Evolutionary conservation across 108 stramenopile species (phyloP), one percentile per base, ranked within the genome.

Genomic region (Cyclostephanos tholiformis): DNA sequence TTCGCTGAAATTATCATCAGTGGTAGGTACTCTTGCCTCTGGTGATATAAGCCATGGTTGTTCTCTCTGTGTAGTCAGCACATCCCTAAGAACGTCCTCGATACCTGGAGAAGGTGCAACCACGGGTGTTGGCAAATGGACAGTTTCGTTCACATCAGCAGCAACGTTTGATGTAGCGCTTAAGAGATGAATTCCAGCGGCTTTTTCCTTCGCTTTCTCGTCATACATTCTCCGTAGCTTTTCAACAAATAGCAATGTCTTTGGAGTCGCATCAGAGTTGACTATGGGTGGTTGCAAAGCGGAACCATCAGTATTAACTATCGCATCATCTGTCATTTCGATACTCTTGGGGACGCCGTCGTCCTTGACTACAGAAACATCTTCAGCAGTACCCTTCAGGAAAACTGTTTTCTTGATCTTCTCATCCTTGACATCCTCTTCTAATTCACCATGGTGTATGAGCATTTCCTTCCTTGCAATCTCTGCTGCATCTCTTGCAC

Each of bases 41-140:
- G 86, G 63, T 10, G 87, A 71, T 8, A 92, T 71, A 6, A 92
- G 79, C 91, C 91, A 92, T 13, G 91, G 91, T 59, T 92, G 91
- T 16, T 80, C 67, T 67, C 75, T 60, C 59, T 89, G 89, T n/a
- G 78, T 83, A 2, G 62, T 44, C 11, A 87, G 61, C 17, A 89
- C 62, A 58, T 87, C 86, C 9, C 79, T 52, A 69, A 92, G 80
- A 6, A 90, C 79, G 19, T 74, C 79, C 13, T 69, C 82, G 7
- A 92, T 44, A 58, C 81, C 83, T 3, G 85, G 85, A 11, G 80
- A 75, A 13, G 87, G 79, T 0, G 87, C 67, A 56, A 88, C 79
- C 19, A 89, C 85, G 8, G 91, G 91, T 1, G 85, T 67, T 26
- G 89, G 88, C 16, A 84, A 63, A 71, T 73, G 83, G 19, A 44